phyloP scores from a whole-genome alignment of 148 eudicot genomes.

The Spergularia marina region DNA sequence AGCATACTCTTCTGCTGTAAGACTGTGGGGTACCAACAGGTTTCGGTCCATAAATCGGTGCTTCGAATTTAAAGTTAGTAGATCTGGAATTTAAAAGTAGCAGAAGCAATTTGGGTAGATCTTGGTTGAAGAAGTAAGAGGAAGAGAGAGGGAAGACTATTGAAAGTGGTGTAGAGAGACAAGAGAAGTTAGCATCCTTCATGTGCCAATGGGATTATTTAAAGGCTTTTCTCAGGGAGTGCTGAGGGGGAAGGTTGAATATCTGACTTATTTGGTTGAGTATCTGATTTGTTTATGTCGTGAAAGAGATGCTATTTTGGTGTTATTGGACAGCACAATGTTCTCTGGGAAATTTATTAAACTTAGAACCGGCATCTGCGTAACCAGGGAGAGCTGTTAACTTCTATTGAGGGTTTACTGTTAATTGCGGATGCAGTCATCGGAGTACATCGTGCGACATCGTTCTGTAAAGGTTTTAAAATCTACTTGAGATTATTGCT shows the following conservation, averaged over 20 bases:
- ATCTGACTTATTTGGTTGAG: slow-evolving; percentile 25
- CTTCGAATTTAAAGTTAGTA: neutral
- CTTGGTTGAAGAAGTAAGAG: slow-evolving; percentile 8
- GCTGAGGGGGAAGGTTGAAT: slow-evolving; percentile 21
- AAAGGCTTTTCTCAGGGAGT: slow-evolving; percentile 19
- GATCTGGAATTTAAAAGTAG: neutral
- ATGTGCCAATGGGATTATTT: slow-evolving; percentile 32
- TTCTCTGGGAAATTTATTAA: slow-evolving; percentile 9
- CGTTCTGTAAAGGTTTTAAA: neutral
- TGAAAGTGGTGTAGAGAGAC: slow-evolving; percentile 18
- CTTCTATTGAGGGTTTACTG: slow-evolving; percentile 17
- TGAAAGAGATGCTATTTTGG: slow-evolving; percentile 29
- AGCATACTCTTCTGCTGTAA: slow-evolving; percentile 44
- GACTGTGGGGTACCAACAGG: slow-evolving; percentile 22
- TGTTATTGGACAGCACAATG: slow-evolving; percentile 26
- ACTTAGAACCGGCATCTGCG: neutral
- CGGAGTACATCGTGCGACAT: slow-evolving; percentile 1
- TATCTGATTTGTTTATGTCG: slow-evolving; percentile 22
- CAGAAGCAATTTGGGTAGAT: slow-evolving; percentile 7
- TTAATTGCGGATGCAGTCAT: slow-evolving; percentile 14
- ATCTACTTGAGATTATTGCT: neutral
- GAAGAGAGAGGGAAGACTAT: slow-evolving; percentile 15
- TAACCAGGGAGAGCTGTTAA: slow-evolving; percentile 12
- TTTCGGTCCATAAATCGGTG: slow-evolving; percentile 15
- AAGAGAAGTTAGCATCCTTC: slow-evolving; percentile 19